Evolutionary conservation across 345 rosid species (phyloP), one percentile per base, ranked within the genome.

Genomic region (Euphorbia peplus): DNA sequence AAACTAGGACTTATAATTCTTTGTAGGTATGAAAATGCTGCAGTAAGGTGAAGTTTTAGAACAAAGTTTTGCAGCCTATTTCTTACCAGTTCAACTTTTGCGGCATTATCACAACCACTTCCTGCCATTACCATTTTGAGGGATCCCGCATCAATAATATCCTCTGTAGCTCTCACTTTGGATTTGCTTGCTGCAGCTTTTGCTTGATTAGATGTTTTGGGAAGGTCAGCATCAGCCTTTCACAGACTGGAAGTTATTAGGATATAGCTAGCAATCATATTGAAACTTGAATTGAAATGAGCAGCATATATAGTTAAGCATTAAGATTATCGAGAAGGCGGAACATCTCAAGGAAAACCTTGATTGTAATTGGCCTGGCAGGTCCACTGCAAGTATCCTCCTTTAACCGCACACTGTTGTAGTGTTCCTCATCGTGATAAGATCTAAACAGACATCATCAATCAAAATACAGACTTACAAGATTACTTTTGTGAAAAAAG

Each of bases 341-440:
- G 69, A 24, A 64, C 54, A 6, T 39, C 1, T 4, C 4, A 21
- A 37, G 18, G 47, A 35, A 78, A 71, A 91, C 98, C 98, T 89
- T 83, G 70, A 93, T 91, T 28, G 78, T 63, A 80, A 91, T 80
- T 57, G 85, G 86, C 70, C 75, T 73, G 53, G 96, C 96, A 74
- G 98, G 88, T 70, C 96, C 95, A 32, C 58, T 76, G 70, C 96
- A 80, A 15, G 88, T 59, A 80, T 93, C 97, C 68, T 89, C 96
- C 66, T 79, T 90, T 10, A 67, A 75, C 53, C 98, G 82, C 69
- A 93, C 82, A 81, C 97, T 88, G 60, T 93, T 93, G 67, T 91
- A 91, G 68, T 93, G 98, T 75, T 93, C 98, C 52, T 80, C 98
- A 68, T 91, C 96, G 35, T 91, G 98, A 81, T 93, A 93, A 76